phyloP scores from a whole-genome alignment of 1,284 basidiomycete species.

The Golubevia sp. region DNA sequence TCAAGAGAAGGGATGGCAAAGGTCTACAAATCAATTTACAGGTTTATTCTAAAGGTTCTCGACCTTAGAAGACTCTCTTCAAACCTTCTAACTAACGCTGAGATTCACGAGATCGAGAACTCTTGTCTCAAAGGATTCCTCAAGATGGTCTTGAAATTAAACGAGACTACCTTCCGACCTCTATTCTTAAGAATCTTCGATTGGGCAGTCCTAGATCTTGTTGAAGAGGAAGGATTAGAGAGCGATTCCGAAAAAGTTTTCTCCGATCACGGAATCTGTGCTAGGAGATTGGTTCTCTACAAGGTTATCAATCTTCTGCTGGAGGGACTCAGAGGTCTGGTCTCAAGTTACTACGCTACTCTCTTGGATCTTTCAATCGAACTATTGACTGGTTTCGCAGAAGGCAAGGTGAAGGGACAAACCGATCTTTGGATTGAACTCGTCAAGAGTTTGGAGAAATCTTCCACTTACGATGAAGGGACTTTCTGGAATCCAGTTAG shows the following conservation, averaged over 20 bases:
- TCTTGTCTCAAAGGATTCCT: constrained; percentile 74
- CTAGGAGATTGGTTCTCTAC: constrained; percentile 42
- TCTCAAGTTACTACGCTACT: constrained; percentile 56
- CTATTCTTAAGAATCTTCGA: constrained; percentile 90
- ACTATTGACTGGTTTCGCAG: constrained; percentile 67
- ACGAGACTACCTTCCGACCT: constrained; percentile 89
- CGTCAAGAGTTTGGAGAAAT: constrained; percentile 72
- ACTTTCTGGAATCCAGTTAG: constrained; percentile 64
- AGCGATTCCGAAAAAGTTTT: constrained; percentile 6
- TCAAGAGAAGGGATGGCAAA: constrained; percentile 66
- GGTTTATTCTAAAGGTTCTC: constrained; percentile 80
- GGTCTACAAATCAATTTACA: constrained; percentile 76
- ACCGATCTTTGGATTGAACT: constrained; percentile 71
- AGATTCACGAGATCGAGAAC: constrained; percentile 64
- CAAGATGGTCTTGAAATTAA: constrained; percentile 88
- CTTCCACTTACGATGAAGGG: constrained; percentile 79
- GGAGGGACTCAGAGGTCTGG: constrained; percentile 35
- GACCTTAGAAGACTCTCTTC: constrained; percentile 67
- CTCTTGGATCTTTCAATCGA: constrained; percentile 75
- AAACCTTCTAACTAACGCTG: constrained; percentile 51
- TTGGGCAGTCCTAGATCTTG: constrained; percentile 79
- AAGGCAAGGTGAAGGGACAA: constrained; percentile 33
- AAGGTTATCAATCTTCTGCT: constrained; percentile 38
- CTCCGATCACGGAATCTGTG: constrained; percentile 32
- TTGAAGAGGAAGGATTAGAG: constrained; percentile 61